Evolutionary conservation across 2,329 filamentous ascomycete genomes (phyloP).

Genomic region (Penicillium sp.): DNA sequence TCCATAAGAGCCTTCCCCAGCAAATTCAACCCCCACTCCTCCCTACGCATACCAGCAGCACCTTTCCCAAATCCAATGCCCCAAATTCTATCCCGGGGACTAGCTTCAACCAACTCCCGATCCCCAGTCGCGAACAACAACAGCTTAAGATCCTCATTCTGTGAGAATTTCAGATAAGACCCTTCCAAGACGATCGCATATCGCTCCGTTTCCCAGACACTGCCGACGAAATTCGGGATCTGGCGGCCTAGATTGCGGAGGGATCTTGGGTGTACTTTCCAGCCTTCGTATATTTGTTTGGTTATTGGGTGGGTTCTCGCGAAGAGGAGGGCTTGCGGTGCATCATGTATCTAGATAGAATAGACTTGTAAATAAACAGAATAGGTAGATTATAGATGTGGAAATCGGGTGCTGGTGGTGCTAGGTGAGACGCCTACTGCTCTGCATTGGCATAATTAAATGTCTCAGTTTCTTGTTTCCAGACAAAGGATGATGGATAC

Average conservation of each 20-base stretch:
- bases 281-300: background rate
- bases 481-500: conserved; percentile 13
- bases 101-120: conserved; percentile 9
- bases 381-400: background rate
- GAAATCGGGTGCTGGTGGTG: background rate
- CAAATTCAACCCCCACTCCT: conserved; percentile 8
- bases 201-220: conserved; percentile 1
- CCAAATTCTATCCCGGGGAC: conserved; percentile 8
- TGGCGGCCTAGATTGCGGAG: conserved; percentile 4
- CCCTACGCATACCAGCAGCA: background rate
- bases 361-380: background rate
- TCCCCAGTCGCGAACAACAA: conserved; percentile 3
- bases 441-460: conserved; percentile 9
- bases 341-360: conserved; percentile 3
- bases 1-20: conserved; percentile 7
- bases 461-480: background rate
- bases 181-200: conserved; percentile 5
- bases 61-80: conserved; percentile 6
- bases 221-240: conserved; percentile 5
- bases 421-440: background rate
- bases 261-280: conserved; percentile 5
- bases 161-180: conserved; percentile 7
- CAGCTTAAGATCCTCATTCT: conserved; percentile 2
- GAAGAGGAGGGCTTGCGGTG: conserved; percentile 9
- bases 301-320: conserved; percentile 1